Evolutionary conservation across 768 basidiomycete species (phyloP), one percentile per base, ranked within the genome.

Genomic region (Butyriboletus loyo): DNA sequence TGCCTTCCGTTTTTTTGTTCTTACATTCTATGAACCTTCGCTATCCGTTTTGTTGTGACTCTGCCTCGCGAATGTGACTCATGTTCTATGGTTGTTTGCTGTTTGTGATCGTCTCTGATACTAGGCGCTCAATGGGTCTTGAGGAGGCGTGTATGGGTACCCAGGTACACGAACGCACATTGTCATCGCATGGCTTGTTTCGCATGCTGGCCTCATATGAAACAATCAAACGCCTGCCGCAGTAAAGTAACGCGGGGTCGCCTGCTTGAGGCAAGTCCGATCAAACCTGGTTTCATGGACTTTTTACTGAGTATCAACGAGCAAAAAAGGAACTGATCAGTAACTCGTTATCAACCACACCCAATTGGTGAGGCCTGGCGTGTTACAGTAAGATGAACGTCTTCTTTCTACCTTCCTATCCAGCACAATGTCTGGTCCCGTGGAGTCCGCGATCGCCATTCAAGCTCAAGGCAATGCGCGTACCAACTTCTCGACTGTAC

Each of bases 121-220:
- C 22, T 52, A 25, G 40, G 42, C 37, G 37, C 37, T 47, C 28
- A 22, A 31, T 17, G 27, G 17, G n/a, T 35, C 47, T 44, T 37
- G 54, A 32, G 32, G 27, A 42, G n/a, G 39, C 25, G 14, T 46
- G 41, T 39, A 10, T 32, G 24, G 22, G 32, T 49, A 22, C 35
- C 47, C 28, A 56, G 60, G 54, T 51, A 63, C 58, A 60, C 60
- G 57, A 54, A 49, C 49, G 52, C 64, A 66, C 52, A 55, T 47
- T 50, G 49, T 25, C 45, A 34, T 62, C 50, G 56, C 58, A 53
- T 61, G 59, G 55, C 21, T 53, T 50, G 30, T 30, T 45, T 37
- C 21, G 31, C 10, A 27, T 34, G 30, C 45, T 44, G 17, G 27
- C 35, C 38, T 55, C 34, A 47, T 32, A 46, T 41, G 45, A 52